A percentile compares a stretch with the other conserved stretches of the same genome.
phyloP scores from a whole-genome alignment of 768 basidiomycete genomes.

The Rhizopogon vinicolor region DNA sequence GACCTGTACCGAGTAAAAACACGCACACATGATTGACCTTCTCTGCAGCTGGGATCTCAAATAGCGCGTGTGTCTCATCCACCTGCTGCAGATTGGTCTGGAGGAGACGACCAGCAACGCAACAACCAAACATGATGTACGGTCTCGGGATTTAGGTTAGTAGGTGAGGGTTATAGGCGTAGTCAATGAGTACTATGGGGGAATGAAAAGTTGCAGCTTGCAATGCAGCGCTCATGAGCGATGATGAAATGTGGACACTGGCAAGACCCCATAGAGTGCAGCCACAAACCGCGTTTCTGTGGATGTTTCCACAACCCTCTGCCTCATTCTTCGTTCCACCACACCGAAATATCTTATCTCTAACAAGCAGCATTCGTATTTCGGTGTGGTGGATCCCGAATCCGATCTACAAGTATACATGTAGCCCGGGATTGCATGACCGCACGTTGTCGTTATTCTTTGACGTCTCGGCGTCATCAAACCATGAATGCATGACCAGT shows the following conservation, averaged over 20 bases:
- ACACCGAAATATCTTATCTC: too few species aligned
- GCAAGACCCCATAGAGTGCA: background rate
- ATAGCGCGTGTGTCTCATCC: conserved; percentile 79
- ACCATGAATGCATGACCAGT: background rate
- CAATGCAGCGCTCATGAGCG: background rate
- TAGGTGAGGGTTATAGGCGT: background rate
- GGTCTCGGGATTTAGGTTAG: background rate
- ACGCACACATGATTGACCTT: conserved; percentile 84
- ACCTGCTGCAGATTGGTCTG: conserved; percentile 81
- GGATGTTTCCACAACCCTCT: background rate
- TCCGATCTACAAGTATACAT: too few species aligned
- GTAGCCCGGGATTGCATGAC: too few species aligned
- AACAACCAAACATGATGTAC: conserved; percentile 67
- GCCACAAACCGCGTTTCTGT: background rate
- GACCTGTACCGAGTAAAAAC: conserved; percentile 76
- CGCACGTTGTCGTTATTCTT: too few species aligned
- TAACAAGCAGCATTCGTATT: too few species aligned
- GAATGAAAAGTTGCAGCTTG: background rate
- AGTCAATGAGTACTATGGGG: background rate
- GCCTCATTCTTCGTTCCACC: background rate
- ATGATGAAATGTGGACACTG: background rate
- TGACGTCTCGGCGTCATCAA: too few species aligned
- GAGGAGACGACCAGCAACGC: conserved; percentile 70
- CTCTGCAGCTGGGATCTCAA: conserved; percentile 66
- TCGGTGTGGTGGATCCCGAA: too few species aligned